A percentile compares a stretch with the other conserved stretches of the same genome.
Conservation (phyloP, 2,329 filamentous ascomycete genomes). For the Teratosphaeria viscida region DNA sequence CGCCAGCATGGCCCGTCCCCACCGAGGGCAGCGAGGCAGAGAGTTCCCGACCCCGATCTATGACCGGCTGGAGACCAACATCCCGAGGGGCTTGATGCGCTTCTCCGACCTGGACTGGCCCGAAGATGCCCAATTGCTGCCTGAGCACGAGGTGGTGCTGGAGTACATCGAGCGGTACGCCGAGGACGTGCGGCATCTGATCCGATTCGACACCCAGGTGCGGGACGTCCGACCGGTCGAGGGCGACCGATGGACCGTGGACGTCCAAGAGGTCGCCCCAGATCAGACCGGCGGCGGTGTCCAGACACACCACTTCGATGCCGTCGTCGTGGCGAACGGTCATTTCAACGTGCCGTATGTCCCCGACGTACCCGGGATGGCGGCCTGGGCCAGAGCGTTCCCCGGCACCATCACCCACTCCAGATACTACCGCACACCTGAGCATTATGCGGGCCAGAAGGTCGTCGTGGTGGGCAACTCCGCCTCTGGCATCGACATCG, state of each 20-base stretch:
- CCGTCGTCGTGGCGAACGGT: conserved; percentile 38
- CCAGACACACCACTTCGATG: conserved; percentile 44
- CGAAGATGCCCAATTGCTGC: conserved; percentile 58
- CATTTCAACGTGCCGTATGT: conserved; percentile 39
- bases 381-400: conserved; percentile 29
- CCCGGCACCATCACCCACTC: conserved; percentile 43
- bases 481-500: conserved; percentile 76
- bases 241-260: conserved; percentile 48
- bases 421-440: conserved; percentile 64
- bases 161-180: conserved; percentile 66
- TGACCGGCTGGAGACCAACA: conserved; percentile 73
- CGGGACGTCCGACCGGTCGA: conserved; percentile 39
- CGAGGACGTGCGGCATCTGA: conserved; percentile 52
- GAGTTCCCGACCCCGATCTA: conserved; percentile 77
- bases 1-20: conserved; percentile 2
- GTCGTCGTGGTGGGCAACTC: conserved; percentile 77
- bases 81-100: conserved; percentile 69
- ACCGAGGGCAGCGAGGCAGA: conserved; percentile 10
- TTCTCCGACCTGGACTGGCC: conserved; percentile 54
- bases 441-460: conserved; percentile 54
- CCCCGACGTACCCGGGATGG: conserved; percentile 31
- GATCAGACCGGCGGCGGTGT: conserved; percentile 18
- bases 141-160: conserved; percentile 58
- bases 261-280: conserved; percentile 27
- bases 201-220: conserved; percentile 63